Percentiles rank a stretch among this genome's conserved stretches.
These are phyloP conservation scores for Leccinum variicolor DNA, from an alignment of 768 basidiomycete genomes.

Conservation along the genomic window DNA sequence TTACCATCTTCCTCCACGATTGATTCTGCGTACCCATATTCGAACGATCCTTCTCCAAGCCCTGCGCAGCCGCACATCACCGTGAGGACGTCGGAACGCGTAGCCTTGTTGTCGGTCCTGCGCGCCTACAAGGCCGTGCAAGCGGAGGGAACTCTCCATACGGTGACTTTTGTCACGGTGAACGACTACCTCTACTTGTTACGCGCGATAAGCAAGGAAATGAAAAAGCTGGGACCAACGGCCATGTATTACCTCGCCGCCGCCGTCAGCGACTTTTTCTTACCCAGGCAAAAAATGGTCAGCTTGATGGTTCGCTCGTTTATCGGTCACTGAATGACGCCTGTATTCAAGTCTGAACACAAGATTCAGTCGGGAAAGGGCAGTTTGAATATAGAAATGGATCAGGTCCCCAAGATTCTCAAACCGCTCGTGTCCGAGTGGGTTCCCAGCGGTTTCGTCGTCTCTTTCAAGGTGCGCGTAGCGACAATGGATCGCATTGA, in stretches of 20 bases:
- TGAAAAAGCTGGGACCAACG: constrained; percentile 62
- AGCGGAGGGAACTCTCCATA: constrained; percentile 68
- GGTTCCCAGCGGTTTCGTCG: constrained; percentile 86
- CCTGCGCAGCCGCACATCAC: constrained; percentile 47
- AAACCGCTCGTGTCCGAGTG: constrained; percentile 93
- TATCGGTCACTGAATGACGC: background rate
- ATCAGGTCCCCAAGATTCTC: constrained; percentile 96
- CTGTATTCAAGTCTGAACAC: constrained; percentile 73
- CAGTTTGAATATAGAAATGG: constrained; percentile 93
- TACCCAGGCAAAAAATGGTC: constrained; percentile 89
- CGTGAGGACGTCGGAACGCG: constrained; percentile 63
- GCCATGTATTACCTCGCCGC: constrained; percentile 97
- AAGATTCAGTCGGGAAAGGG: constrained; percentile 98
- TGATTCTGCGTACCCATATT: constrained; percentile 19
- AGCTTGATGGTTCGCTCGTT: constrained; percentile 24
- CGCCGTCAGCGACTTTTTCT: constrained; percentile 97
- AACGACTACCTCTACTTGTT: constrained; percentile 96
- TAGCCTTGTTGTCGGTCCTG: constrained; percentile 68
- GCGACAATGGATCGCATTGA: background rate
- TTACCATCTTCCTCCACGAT: constrained; percentile 18
- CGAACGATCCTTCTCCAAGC: constrained; percentile 29
- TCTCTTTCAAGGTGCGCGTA: constrained; percentile 89
- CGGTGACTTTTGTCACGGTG: constrained; percentile 88
- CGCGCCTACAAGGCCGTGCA: constrained; percentile 80
- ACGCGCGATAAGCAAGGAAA: constrained; percentile 75